A percentile compares a stretch with the other conserved stretches of the same genome.
phyloP scores from a whole-genome alignment of 1,139 yeast genomes.

The Saccharomyces hybrid region DNA sequence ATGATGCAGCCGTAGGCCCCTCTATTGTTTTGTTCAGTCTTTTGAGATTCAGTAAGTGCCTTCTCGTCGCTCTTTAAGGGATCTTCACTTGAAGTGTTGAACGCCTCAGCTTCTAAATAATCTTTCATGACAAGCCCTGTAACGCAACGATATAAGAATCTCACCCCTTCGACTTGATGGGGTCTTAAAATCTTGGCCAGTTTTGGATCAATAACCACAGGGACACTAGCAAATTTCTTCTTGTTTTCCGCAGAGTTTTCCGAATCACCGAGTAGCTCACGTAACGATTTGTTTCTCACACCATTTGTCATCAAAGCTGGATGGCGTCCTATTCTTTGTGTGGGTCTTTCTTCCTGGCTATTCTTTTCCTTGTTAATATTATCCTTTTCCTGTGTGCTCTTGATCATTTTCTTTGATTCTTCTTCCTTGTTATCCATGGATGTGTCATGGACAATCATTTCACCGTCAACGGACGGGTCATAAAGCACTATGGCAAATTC shows the following conservation, averaged over 20 bases:
- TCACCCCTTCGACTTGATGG: slow-evolving; percentile 94
- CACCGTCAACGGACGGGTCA: slow-evolving; percentile 76
- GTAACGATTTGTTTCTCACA: slow-evolving; percentile 53
- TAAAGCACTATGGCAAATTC: slow-evolving; percentile 91
- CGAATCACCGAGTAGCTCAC: slow-evolving; percentile 72
- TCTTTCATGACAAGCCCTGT: slow-evolving; percentile 60
- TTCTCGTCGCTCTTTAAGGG: background rate
- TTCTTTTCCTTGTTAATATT: slow-evolving; percentile 16
- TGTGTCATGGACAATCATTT: slow-evolving; percentile 27
- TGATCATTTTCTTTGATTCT: slow-evolving; percentile 9
- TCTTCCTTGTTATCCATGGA: slow-evolving; percentile 17
- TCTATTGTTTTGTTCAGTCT: slow-evolving; percentile 40
- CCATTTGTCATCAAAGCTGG: slow-evolving; percentile 28
- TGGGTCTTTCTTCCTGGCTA: slow-evolving; percentile 5
- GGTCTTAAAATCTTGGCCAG: slow-evolving; percentile 82
- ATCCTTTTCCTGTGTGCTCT: slow-evolving; percentile 16
- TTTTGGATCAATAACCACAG: slow-evolving; percentile 92
- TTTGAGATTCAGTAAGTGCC: background rate
- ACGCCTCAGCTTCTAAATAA: slow-evolving; percentile 25
- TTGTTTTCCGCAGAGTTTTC: slow-evolving; percentile 15
- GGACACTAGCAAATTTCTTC: slow-evolving; percentile 68
- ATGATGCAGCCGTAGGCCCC: slow-evolving; percentile 92
- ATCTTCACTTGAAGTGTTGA: slow-evolving; percentile 6
- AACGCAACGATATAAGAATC: slow-evolving; percentile 81
- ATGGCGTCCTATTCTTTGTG: slow-evolving; percentile 9